These are phyloP conservation scores for Fibroporia radiculosa DNA, from an alignment of 768 basidiomycete species.

Conservation along the genomic window DNA sequence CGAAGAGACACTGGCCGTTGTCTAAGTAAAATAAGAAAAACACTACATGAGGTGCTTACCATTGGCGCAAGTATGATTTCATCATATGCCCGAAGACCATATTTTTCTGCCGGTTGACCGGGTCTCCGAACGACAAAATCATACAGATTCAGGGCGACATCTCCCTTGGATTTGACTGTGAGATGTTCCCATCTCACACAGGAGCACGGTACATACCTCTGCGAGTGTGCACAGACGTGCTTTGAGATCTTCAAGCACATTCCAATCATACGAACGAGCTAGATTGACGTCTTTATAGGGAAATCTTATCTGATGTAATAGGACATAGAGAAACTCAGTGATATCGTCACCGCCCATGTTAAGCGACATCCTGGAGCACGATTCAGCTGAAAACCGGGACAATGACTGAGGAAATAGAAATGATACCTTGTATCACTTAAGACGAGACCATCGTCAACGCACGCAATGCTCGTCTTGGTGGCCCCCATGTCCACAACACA, in stretches of 20 bases:
- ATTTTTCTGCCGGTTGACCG: conserved; percentile 73
- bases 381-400: not conserved
- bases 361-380: conserved; percentile 53
- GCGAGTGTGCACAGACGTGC: conserved; percentile 74
- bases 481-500: conserved; percentile 97
- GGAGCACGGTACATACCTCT: conserved; percentile 72
- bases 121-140: conserved; percentile 84
- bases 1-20: conserved; percentile 72
- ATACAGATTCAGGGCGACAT: conserved; percentile 84
- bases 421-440: conserved; percentile 76
- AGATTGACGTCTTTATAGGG: conserved; percentile 85
- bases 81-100: conserved; percentile 86
- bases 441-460: conserved; percentile 91
- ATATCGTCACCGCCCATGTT: conserved; percentile 94
- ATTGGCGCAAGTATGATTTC: conserved; percentile 93
- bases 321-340: conserved; percentile 77
- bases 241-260: conserved; percentile 88
- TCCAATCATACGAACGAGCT: conserved; percentile 76
- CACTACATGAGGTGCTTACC: conserved; percentile 37
- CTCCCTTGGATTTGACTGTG: conserved; percentile 45
- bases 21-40: not conserved
- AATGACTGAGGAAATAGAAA: not conserved
- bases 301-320: conserved; percentile 75
- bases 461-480: conserved; percentile 73
- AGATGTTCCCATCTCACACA: no score